Evolutionary conservation across 371 early-diverging fungal species (phyloP).

Genomic region (Mortierella sp.): DNA sequence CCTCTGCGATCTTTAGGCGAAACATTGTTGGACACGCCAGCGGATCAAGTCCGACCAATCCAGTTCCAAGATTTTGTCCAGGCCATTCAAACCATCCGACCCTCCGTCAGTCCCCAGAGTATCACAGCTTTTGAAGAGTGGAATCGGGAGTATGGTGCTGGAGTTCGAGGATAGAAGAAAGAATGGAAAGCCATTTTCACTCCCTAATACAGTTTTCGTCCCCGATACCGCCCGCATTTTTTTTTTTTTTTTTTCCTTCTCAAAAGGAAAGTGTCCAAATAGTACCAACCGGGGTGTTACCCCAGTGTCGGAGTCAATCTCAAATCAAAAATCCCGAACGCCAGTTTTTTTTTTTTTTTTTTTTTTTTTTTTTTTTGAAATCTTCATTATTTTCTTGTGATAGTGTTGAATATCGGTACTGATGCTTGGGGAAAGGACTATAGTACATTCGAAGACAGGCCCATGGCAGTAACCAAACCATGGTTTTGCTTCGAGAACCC

Average conservation of each 20-base stretch:
- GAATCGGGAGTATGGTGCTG: slow-evolving; percentile 67
- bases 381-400: slow-evolving; percentile 48
- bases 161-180: slow-evolving; percentile 31
- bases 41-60: slow-evolving; percentile 72
- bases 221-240: too few species aligned
- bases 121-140: slow-evolving; percentile 68
- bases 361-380: too few species aligned
- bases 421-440: slow-evolving; percentile 39
- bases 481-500: slow-evolving; percentile 24
- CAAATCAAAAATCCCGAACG: too few species aligned
- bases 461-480: slow-evolving; percentile 50
- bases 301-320: too few species aligned
- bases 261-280: too few species aligned
- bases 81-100: slow-evolving; percentile 70
- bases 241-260: slow-evolving; percentile 17
- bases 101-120: slow-evolving; percentile 70
- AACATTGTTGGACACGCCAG: slow-evolving; percentile 58
- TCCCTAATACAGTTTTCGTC: too few species aligned
- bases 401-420: slow-evolving; percentile 54
- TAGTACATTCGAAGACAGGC: slow-evolving; percentile 41
- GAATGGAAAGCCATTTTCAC: too few species aligned
- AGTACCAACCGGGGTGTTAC: too few species aligned
- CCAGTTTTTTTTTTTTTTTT: too few species aligned
- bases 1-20: slow-evolving; percentile 76
- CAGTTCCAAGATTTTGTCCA: slow-evolving; percentile 68